These are phyloP conservation scores for Rhodotorula taiwanensis DNA, from an alignment of 768 basidiomycete species.

Conservation along the genomic window DNA sequence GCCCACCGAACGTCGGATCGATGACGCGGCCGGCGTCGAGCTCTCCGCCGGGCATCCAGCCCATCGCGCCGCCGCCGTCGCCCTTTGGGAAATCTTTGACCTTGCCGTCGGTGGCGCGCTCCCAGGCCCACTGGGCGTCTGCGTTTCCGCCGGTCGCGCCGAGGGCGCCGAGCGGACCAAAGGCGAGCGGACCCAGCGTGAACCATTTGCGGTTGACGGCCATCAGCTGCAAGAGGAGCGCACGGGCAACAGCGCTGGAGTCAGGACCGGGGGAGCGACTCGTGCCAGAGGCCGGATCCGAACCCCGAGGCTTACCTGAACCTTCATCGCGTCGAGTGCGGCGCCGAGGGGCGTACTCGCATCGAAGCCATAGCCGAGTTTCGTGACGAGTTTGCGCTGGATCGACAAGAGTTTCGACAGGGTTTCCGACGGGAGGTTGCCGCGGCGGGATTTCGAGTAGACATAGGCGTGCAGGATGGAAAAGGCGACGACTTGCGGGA, in stretches of 20 bases:
- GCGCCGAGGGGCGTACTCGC: conserved; percentile 1
- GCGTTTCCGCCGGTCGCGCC: conserved; percentile 16
- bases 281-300: no score
- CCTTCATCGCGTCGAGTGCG: conserved; percentile 23
- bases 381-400: conserved; percentile 19
- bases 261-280: no score
- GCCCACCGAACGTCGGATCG: not conserved
- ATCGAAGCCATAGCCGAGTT: not conserved
- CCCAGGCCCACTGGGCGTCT: conserved; percentile 25
- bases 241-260: no score
- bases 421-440: conserved; percentile 21
- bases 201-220: conserved; percentile 27
- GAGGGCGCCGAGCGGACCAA: conserved; percentile 29
- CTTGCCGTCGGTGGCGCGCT: conserved; percentile 29
- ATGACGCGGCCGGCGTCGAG: conserved; percentile 32
- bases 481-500: conserved; percentile 23
- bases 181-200: conserved; percentile 13
- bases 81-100: conserved; percentile 18
- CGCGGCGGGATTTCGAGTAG: conserved; percentile 25
- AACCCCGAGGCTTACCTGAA: no score
- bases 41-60: conserved; percentile 4
- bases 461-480: conserved; percentile 34
- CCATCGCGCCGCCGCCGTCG: not conserved
- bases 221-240: conserved; percentile 10
- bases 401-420: conserved; percentile 40